Evolutionary conservation across 2,329 filamentous ascomycete genomes (phyloP), one percentile per base, ranked within the genome.

Genomic region (Pestalotiopsis sp.): DNA sequence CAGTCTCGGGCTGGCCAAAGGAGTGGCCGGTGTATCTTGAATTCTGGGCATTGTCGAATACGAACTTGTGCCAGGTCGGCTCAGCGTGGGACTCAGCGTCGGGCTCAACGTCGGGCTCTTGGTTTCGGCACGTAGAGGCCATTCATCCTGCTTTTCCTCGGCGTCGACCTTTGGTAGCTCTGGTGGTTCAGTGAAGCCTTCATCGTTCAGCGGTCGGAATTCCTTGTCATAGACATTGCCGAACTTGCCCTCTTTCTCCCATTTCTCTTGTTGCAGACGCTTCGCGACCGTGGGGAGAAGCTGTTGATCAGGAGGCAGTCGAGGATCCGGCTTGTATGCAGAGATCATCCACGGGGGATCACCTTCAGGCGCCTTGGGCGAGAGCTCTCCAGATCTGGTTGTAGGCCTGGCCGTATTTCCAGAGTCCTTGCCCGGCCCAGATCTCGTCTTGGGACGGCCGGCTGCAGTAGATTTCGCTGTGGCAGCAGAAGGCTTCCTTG

Each of bases 271-370:
- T 79, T 96, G 93, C 79, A 98, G 87, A 67, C 93, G 88, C 75
- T 92, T 94, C 13, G 96, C 96, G 71, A 98, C 94, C 0, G 96
- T 98, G 0, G 96, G 96, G 12, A 99, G 89, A 66, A 99, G 90
- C 78, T 99, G 96, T 79, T 99, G 93, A 71, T 99, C 96, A 0
- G 94, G 96, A 5, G 96, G 96, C 41, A 99, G 85, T 70, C 94
- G 91, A 38, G 96, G 96, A 77, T 99, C 96, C 0, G 96, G 96
- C 76, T 97, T 97, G 81, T 98, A 99, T 81, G 97, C 94, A 25
- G 92, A 93, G 60, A 96, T 89, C 81, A 98, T 88, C 96, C 96
- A 99, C 65, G 96, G 96, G 11, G 96, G 94, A 66, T 98, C 95
- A 23, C 96, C 96, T 83, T 98, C 96, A 0, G 95, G 95, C 57